Evolutionary conservation across 805 yeast genomes (phyloP), one percentile per base, ranked within the genome.

Genomic region (Yarrowia sp.): DNA sequence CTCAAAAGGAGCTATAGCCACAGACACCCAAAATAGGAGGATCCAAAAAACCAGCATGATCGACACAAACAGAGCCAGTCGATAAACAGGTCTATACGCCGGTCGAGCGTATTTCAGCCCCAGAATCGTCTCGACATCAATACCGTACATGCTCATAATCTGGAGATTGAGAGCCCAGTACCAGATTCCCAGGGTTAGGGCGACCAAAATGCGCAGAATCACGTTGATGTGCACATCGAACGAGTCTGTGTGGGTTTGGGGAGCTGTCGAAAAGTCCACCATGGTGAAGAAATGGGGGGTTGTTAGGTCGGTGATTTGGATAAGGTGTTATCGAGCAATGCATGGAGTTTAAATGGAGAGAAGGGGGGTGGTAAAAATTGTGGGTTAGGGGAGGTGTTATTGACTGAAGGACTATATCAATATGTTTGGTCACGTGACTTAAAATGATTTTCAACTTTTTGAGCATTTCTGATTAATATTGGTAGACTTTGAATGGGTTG

Each of bases 131-230:
- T 70, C 72, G 46, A 74, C 69, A 53, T 76, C 77, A 32, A 77
- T 73, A 15, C 73, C 74, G 14, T 71, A 69, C 8, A 59, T 35
- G n/a, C 70, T 64, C 53, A 77, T 71, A n/a, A 70, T 70, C 8
- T 74, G 74, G 5, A 76, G 71, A 52, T 76, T 76, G 43, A 71
- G 40, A 0, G 76, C 78, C 78, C 79, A 77, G 50, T 76, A 77
- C 80, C 80, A 77, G 40, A 75, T 69, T 3, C 79, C 79, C n/a
- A 70, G 42, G 8, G 73, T 66, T 5, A 76, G 64, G 22, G 74
- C 72, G 14, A 73, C 70, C 16, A 73, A 71, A 8, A 75, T 71
- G n/a, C 80, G 74, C 72, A 82, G 84, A 1, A 88, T 86, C n/a
- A 83, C 74, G 0, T 88, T 88, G 48, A 82, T 73, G 58, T 75